Base-by-base conservation (phyloP, 176 grass and related monocot species). In the Bonia amplexicaulis region DNA sequence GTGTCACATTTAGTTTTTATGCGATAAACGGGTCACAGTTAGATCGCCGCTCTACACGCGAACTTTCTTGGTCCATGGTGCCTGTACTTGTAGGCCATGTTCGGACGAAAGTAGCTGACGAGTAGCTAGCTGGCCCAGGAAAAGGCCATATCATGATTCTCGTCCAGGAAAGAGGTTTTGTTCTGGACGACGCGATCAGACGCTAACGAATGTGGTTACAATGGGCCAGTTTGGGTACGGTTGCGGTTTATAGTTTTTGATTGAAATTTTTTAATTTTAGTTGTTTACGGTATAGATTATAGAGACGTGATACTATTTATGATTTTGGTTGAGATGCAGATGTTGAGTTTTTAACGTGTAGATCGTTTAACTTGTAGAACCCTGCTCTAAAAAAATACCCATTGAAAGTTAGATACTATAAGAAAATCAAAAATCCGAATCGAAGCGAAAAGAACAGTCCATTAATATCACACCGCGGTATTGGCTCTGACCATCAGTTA, bases 151-250 rank as follows among this genome's bases (percentile, higher is more conserved):
- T 22, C 31, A n/a, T 42, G 22, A 74, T 86, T 80, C 55, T 62
- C 44, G 2, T 3, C 31, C 33, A 86, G 63, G 84, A 51, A 52
- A 64, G 53, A 33, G 20, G 59, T 26, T 15, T n/a, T 78, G 51
- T 47, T 70, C 82, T 64, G 31, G 40, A 37, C 76, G 55, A 86
- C 79, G 76, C 57, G 72, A 77, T 69, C 57, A 31, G 45, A 22
- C 13, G 57, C 17, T 16, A 53, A 40, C 44, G 12, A 69, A 81
- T 19, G 8, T 11, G 46, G 16, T 22, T 12, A 62, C 12, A 55
- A 31, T n/a, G n/a, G n/a, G n/a, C n/a, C n/a, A n/a, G n/a, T n/a
- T n/a, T n/a, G n/a, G n/a, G n/a, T n/a, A n/a, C n/a, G n/a, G n/a
- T n/a, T n/a, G n/a, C n/a, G n/a, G n/a, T n/a, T n/a, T n/a, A n/a